Conservation (phyloP, 139 green algal species). For the Tetradesmus lagerheimii region DNA sequence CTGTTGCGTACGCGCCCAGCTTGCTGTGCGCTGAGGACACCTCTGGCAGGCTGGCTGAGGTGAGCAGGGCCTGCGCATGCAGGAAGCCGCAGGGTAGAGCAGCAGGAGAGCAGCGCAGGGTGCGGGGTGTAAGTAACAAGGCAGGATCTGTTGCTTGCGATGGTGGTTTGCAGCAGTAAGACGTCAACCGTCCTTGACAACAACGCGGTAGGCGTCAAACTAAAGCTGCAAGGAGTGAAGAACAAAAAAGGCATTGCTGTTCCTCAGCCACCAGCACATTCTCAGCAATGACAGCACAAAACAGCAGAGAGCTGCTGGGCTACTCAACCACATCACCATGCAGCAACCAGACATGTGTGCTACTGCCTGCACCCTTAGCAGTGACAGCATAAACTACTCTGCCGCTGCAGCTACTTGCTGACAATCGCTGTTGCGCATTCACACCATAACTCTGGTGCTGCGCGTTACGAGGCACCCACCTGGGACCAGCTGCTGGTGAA, state of each 20-base stretch:
- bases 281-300: no score
- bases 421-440: not conserved
- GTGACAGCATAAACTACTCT: not conserved
- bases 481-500: conserved; percentile 42
- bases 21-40: conserved; percentile 14
- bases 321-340: not conserved
- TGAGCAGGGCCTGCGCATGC: conserved; percentile 32
- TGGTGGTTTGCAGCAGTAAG: no score
- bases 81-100: not conserved
- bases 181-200: no score
- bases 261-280: no score
- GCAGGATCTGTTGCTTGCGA: no score
- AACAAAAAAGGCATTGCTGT: no score
- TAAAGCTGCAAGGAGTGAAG: no score
- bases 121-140: not conserved
- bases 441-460: not conserved
- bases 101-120: not conserved
- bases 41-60: conserved; percentile 34
- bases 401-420: not conserved
- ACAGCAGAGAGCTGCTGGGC: no score
- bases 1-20: conserved; percentile 16
- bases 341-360: not conserved
- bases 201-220: no score
- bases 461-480: not conserved
- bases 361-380: not conserved